A percentile compares a stretch with the other conserved stretches of the same genome.
Conservation (phyloP, 306 rosid species). For the Quercus berberidifolia region DNA sequence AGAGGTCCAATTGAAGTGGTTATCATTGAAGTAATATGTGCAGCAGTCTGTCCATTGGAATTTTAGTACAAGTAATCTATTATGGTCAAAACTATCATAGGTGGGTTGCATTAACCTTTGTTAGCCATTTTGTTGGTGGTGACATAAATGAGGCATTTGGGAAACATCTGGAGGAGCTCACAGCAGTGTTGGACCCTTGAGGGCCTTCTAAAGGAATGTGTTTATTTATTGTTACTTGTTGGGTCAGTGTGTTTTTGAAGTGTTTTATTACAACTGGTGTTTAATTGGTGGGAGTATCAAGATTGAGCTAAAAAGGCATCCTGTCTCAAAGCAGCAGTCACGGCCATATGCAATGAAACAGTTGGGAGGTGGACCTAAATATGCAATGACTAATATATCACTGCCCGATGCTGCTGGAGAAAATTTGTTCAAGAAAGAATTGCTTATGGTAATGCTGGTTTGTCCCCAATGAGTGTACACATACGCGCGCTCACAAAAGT, state of each 20-base stretch:
- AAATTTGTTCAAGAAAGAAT: no score
- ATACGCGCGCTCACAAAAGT: no score
- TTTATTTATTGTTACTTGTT: background rate
- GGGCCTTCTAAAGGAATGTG: background rate
- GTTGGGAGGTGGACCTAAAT: background rate
- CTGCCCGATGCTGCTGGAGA: no score
- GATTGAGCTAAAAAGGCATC: background rate
- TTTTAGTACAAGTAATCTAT: no score
- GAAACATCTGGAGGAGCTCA: background rate
- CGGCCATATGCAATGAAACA: background rate
- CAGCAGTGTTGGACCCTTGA: background rate
- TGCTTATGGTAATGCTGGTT: no score
- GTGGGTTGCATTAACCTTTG: background rate
- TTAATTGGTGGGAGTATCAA: background rate
- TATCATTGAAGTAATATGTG: background rate
- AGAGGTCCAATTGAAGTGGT: background rate
- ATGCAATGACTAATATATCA: no score
- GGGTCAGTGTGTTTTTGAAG: background rate
- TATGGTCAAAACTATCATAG: no score
- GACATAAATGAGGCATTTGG: background rate
- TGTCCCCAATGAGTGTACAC: no score
- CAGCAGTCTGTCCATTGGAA: background rate
- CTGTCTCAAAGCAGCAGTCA: background rate
- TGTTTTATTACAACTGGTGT: background rate
- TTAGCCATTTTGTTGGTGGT: background rate